Conservation (phyloP, 2,329 filamentous ascomycete genomes). For the Cytospora paraplurivora region DNA sequence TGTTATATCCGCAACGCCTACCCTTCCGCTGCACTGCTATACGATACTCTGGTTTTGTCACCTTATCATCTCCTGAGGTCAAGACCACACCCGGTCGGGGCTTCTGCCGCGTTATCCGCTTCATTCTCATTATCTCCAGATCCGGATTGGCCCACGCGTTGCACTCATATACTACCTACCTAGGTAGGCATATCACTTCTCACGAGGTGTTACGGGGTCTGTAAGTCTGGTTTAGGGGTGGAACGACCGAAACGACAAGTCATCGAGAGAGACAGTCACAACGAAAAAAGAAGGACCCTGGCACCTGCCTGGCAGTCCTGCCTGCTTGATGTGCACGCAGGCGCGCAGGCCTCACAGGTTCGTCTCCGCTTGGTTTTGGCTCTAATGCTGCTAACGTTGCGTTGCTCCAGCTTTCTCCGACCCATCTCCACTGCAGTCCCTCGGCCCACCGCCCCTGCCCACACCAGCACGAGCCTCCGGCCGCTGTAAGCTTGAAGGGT, state of each 20-base stretch:
- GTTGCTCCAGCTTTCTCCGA: too few relatives aligned
- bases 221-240: not conserved
- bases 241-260: not conserved
- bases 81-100: not conserved
- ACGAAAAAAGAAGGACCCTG: too few relatives aligned
- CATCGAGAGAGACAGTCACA: too few relatives aligned
- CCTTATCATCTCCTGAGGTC: not conserved
- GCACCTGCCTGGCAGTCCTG: too few relatives aligned
- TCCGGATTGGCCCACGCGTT: not conserved
- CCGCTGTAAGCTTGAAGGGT: not conserved
- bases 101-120: not conserved
- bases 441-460: too few relatives aligned
- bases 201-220: not conserved
- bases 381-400: too few relatives aligned
- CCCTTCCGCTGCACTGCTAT: not conserved
- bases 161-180: not conserved
- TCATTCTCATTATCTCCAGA: not conserved
- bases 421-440: too few relatives aligned
- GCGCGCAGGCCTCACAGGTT: too few relatives aligned
- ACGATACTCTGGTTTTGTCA: not conserved
- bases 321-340: too few relatives aligned
- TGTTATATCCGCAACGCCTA: constrained; percentile 6
- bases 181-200: too few relatives aligned
- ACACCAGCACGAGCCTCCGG: not conserved
- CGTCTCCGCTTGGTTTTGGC: too few relatives aligned